A percentile compares a stretch with the other conserved stretches of the same genome.
Conservation (phyloP, 768 basidiomycete genomes). For the Termitomyces sp. region DNA sequence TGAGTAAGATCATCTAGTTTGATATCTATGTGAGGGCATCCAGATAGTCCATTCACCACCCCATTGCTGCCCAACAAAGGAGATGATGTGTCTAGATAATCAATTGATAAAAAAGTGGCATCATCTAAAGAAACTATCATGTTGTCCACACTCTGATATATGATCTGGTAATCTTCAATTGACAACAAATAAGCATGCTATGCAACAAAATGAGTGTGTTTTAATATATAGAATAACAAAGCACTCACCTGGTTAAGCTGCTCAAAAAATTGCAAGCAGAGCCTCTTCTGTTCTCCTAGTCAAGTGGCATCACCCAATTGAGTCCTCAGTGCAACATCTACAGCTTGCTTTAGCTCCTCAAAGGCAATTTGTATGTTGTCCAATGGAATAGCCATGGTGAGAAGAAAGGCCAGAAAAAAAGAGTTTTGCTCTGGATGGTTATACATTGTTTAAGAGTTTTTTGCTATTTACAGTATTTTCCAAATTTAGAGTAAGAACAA, state of each 20-base stretch:
- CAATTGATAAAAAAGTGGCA: neutral
- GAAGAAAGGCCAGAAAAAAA: no score
- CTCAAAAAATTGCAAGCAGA: conserved; percentile 7
- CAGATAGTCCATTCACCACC: neutral
- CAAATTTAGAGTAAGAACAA: no score
- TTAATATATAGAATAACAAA: neutral
- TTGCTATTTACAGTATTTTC: no score
- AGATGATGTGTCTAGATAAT: neutral
- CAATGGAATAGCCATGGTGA: neutral
- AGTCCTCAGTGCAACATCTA: conserved; percentile 6
- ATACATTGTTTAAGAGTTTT: no score
- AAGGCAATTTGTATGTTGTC: conserved; percentile 9
- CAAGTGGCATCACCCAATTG: conserved; percentile 14
- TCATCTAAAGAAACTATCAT: neutral
- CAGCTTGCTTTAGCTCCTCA: conserved; percentile 1
- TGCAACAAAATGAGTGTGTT: neutral
- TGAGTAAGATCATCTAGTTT: conserved; percentile 6
- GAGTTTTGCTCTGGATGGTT: no score
- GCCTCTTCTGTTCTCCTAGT: conserved; percentile 8
- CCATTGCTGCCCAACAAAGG: neutral
- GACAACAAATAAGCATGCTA: neutral
- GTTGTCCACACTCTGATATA: neutral
- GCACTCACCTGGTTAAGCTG: neutral
- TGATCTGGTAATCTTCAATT: neutral
- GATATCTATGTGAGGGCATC: neutral